phyloP scores from a whole-genome alignment of 2,329 filamentous ascomycete species.

The Aspergillus ochraceus region DNA sequence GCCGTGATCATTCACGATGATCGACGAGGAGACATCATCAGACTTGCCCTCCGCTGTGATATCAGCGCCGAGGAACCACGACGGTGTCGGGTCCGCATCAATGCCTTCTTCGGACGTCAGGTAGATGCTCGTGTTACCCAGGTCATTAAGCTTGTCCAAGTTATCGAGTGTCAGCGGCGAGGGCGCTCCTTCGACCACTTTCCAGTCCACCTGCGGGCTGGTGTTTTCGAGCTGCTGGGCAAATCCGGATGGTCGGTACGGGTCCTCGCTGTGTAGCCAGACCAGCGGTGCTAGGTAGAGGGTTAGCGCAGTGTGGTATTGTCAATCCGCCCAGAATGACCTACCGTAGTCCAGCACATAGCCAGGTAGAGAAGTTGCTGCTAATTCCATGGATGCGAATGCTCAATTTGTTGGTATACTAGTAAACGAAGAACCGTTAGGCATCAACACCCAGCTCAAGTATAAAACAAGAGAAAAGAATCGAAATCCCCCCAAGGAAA shows the following conservation, averaged over 20 bases:
- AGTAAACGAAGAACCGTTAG: background rate
- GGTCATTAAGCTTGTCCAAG: slow-evolving; percentile 48
- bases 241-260: slow-evolving; percentile 53
- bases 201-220: slow-evolving; percentile 46
- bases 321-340: background rate
- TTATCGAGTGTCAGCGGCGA: slow-evolving; percentile 49
- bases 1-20: slow-evolving; percentile 61
- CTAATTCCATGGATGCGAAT: slow-evolving; percentile 1
- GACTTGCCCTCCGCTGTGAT: slow-evolving; percentile 56
- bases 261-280: slow-evolving; percentile 51
- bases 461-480: too few relatives aligned
- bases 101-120: slow-evolving; percentile 53
- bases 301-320: background rate
- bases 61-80: slow-evolving; percentile 54
- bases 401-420: background rate
- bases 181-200: slow-evolving; percentile 37
- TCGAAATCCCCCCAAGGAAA: too few relatives aligned
- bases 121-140: slow-evolving; percentile 49
- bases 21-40: slow-evolving; percentile 48
- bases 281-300: slow-evolving; percentile 48
- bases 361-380: slow-evolving; percentile 35
- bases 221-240: slow-evolving; percentile 49
- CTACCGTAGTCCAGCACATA: slow-evolving; percentile 50
- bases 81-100: slow-evolving; percentile 39
- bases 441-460: too few relatives aligned